phyloP scores from a whole-genome alignment of 805 yeast species.

The Nematodospora valgi region DNA sequence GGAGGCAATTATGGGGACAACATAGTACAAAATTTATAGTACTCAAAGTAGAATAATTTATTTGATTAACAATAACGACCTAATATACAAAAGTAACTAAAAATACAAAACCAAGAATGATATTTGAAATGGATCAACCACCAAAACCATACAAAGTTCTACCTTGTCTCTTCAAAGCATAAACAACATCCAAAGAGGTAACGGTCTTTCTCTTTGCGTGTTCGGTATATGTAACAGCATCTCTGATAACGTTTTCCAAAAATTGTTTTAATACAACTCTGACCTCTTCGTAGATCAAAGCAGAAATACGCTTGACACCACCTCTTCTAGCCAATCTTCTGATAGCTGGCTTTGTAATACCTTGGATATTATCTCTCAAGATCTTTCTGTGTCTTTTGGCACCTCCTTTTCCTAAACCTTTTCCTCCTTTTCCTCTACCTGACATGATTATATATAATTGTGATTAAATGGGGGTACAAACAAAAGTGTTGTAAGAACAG shows the following conservation, averaged over 20 bases:
- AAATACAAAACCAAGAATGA: too few species aligned
- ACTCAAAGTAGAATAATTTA: too few species aligned
- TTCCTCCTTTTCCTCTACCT: conserved; percentile 99
- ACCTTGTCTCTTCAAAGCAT: conserved; percentile 99
- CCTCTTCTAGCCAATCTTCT: conserved; percentile 99
- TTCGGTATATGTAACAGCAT: conserved; percentile 98
- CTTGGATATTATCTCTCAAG: conserved; percentile 98
- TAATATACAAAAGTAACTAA: not conserved
- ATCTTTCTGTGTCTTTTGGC: conserved; percentile 99
- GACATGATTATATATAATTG: conserved; percentile 71
- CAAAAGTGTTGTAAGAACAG: too few species aligned
- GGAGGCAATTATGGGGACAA: conserved; percentile 3
- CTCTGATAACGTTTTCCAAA: conserved; percentile 97
- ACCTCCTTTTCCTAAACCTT: conserved; percentile 99
- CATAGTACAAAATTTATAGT: too few species aligned
- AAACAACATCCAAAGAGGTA: conserved; percentile 96
- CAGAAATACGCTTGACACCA: conserved; percentile 99
- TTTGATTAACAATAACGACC: too few species aligned
- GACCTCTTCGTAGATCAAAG: conserved; percentile 97
- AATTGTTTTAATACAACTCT: conserved; percentile 94
- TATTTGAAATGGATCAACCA: too few species aligned
- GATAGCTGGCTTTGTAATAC: conserved; percentile 99
- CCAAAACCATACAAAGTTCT: conserved; percentile 99
- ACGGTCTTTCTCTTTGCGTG: conserved; percentile 99
- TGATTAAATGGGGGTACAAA: too few species aligned